Percentiles rank a stretch among this genome's conserved stretches.
Conservation (phyloP, 2,329 filamentous ascomycete species). For the Aspergillus pseudonomiae region DNA sequence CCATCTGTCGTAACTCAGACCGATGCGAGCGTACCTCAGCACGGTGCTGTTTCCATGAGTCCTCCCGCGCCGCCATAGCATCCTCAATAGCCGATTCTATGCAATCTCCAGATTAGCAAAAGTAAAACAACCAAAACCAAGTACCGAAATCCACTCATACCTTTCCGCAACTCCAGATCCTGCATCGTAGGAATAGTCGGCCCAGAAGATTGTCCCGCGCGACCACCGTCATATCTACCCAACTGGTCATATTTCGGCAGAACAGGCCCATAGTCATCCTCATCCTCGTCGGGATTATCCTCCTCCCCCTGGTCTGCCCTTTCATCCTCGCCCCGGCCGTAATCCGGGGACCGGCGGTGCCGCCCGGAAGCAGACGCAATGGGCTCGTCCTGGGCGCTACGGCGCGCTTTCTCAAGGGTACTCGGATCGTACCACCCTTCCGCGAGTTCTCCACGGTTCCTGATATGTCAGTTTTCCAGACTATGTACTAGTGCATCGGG, state of each 20-base stretch:
- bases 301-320: constrained; percentile 32
- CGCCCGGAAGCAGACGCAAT: neutral
- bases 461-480: constrained; percentile 52
- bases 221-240: neutral
- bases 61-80: constrained; percentile 29
- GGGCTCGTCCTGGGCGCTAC: constrained; percentile 22
- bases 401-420: constrained; percentile 61
- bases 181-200: constrained; percentile 70
- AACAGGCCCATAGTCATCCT: constrained; percentile 64
- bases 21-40: constrained; percentile 57
- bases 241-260: constrained; percentile 38
- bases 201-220: constrained; percentile 42
- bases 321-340: constrained; percentile 34
- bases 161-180: constrained; percentile 67
- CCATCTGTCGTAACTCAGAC: constrained; percentile 34
- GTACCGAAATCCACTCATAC: constrained; percentile 22
- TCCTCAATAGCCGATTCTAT: constrained; percentile 38
- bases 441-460: constrained; percentile 82
- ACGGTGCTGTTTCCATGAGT: constrained; percentile 38
- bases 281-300: constrained; percentile 50
- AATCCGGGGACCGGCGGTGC: constrained; percentile 26
- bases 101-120: neutral
- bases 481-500: constrained; percentile 8
- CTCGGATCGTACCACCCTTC: constrained; percentile 92
- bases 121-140: neutral